phyloP scores from a whole-genome alignment of 2,329 filamentous ascomycete species.

The Phoma herbarum region DNA sequence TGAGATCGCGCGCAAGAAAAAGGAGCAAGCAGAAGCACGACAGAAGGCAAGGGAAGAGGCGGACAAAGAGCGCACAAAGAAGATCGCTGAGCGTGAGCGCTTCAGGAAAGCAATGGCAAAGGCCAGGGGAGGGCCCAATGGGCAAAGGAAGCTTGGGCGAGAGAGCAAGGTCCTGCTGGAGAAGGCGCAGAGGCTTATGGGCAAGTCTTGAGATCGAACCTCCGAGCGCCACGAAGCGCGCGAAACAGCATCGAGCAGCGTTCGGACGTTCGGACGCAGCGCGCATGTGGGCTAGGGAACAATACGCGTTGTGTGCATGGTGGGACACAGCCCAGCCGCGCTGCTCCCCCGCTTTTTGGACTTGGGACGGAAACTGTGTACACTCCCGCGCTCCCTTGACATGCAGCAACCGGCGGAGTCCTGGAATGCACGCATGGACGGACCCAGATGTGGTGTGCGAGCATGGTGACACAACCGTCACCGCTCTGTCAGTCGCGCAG shows the following conservation, averaged over 20 bases:
- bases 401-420: constrained; percentile 1
- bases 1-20: constrained; percentile 60
- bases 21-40: constrained; percentile 71
- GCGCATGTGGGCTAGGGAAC: neutral
- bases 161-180: constrained; percentile 82
- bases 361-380: neutral
- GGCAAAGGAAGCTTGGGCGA: constrained; percentile 80
- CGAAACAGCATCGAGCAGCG: neutral
- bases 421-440: constrained; percentile 7
- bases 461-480: constrained; percentile 18
- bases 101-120: constrained; percentile 72
- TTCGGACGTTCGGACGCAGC: neutral
- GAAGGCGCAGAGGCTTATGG: constrained; percentile 77
- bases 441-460: constrained; percentile 6
- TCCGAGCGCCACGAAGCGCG: neutral
- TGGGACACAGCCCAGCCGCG: neutral
- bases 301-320: neutral
- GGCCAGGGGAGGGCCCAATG: constrained; percentile 70
- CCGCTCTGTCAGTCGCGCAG: constrained; percentile 9
- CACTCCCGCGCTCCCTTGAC: constrained; percentile 2
- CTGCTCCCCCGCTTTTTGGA: neutral
- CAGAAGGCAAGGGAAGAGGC: constrained; percentile 69
- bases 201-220: constrained; percentile 32
- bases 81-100: constrained; percentile 71
- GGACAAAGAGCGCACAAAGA: constrained; percentile 63